Evolutionary conservation across 2,329 filamentous ascomycete genomes (phyloP).

Genomic region (Pseudophaeomoniella oleicola): DNA sequence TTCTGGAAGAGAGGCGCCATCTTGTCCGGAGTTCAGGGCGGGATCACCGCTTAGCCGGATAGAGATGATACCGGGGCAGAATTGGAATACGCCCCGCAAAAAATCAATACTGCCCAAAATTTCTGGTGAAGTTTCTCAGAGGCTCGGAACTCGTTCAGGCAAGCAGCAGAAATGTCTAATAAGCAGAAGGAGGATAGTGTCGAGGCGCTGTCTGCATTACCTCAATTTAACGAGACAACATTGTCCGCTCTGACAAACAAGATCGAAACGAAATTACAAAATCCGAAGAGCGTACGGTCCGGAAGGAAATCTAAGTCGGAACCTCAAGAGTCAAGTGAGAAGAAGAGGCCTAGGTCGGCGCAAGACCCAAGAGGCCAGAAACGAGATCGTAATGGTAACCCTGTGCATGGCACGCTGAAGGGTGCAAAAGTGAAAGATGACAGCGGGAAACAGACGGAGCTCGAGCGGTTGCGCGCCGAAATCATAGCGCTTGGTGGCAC

Average conservation of each 20-base stretch:
- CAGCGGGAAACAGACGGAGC: constrained; percentile 5
- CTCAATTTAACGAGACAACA: neutral
- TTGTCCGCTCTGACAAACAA: constrained; percentile 2
- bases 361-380: constrained; percentile 22
- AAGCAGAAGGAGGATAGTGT: neutral
- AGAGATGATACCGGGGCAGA: neutral
- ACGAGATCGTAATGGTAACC: constrained; percentile 29
- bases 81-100: neutral
- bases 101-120: neutral
- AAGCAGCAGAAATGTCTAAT: neutral
- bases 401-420: constrained; percentile 23
- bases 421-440: constrained; percentile 7
- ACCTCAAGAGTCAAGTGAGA: constrained; percentile 10
- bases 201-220: neutral
- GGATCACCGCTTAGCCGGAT: no score
- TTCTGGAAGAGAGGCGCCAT: no score
- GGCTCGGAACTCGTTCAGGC: no score
- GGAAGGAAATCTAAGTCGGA: constrained; percentile 15
- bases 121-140: neutral
- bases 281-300: constrained; percentile 25
- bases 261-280: constrained; percentile 10
- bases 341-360: neutral
- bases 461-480: constrained; percentile 16
- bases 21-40: no score
- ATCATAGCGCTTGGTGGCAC: constrained; percentile 32